Conservation (phyloP, 2,329 filamentous ascomycete genomes). For the Orbilia ellipsospora region DNA sequence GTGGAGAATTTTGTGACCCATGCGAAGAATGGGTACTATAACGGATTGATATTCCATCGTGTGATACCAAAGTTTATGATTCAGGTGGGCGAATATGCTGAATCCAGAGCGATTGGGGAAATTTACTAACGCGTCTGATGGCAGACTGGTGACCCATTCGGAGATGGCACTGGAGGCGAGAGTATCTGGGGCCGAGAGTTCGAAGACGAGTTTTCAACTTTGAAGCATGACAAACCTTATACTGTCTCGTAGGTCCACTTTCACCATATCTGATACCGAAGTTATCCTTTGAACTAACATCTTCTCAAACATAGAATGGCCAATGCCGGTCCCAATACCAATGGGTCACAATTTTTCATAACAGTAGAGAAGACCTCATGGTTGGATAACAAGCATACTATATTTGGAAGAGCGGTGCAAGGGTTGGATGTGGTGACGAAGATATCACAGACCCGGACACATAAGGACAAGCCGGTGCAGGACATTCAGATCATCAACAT, state of each 20-base stretch:
- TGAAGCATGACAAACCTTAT: constrained; percentile 95
- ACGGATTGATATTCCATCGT: constrained; percentile 96
- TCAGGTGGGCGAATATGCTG: constrained; percentile 65
- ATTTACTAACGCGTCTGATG: constrained; percentile 97
- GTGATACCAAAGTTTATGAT: constrained; percentile 99
- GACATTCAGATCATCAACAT: constrained; percentile 98
- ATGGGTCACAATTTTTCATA: constrained; percentile 97
- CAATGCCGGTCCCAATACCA: constrained; percentile 94
- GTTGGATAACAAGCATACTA: constrained; percentile 95
- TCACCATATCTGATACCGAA: background rate
- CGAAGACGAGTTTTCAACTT: constrained; percentile 88
- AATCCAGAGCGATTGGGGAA: background rate
- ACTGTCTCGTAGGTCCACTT: constrained; percentile 69
- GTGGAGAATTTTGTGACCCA: constrained; percentile 99
- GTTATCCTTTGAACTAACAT: constrained; percentile 2
- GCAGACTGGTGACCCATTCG: constrained; percentile 82
- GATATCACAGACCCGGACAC: constrained; percentile 89
- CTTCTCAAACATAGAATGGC: constrained; percentile 76
- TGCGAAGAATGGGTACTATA: constrained; percentile 90
- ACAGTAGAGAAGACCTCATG: constrained; percentile 97
- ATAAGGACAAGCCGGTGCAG: constrained; percentile 93
- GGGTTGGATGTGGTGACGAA: constrained; percentile 94
- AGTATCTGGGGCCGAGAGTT: constrained; percentile 94
- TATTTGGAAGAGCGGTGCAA: constrained; percentile 90
- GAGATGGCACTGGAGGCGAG: constrained; percentile 89